Evolutionary conservation across 495 filamentous ascomycete species (phyloP).

Genomic region (Penicillium coprophilum): DNA sequence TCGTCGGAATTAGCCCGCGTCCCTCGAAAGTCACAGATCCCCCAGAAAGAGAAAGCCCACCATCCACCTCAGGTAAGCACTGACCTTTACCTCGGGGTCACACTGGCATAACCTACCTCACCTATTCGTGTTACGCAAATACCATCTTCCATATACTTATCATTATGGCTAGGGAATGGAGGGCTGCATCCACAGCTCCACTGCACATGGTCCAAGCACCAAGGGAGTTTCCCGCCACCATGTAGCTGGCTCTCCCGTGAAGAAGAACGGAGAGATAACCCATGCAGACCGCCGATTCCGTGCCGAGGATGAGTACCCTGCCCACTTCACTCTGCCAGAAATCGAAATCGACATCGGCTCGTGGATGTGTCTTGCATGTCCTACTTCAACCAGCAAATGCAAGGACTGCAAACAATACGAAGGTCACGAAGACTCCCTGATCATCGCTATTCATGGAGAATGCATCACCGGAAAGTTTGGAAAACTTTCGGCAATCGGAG

Average conservation of each 20-base stretch:
- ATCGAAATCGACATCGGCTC: slow-evolving; percentile 14
- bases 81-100: background rate
- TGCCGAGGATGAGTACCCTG: background rate
- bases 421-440: slow-evolving; percentile 14
- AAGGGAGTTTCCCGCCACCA: background rate
- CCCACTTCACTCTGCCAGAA: slow-evolving; percentile 1
- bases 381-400: slow-evolving; percentile 11
- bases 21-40: background rate
- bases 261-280: background rate
- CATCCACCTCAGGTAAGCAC: background rate
- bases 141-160: background rate
- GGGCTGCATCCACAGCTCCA: background rate
- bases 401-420: slow-evolving; percentile 11
- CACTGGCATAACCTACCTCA: background rate
- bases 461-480: background rate
- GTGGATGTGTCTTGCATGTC: slow-evolving; percentile 18
- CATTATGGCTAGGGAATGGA: background rate
- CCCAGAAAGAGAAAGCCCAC: background rate
- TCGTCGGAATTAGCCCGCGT: background rate
- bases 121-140: background rate
- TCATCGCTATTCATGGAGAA: slow-evolving; percentile 16
- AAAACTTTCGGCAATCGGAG: slow-evolving; percentile 6
- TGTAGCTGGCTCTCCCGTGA: background rate
- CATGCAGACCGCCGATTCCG: background rate
- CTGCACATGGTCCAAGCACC: background rate